Evolutionary conservation across 75 land plant species (phyloP), one percentile per base, ranked within the genome.

Genomic region (Pinus taeda): DNA sequence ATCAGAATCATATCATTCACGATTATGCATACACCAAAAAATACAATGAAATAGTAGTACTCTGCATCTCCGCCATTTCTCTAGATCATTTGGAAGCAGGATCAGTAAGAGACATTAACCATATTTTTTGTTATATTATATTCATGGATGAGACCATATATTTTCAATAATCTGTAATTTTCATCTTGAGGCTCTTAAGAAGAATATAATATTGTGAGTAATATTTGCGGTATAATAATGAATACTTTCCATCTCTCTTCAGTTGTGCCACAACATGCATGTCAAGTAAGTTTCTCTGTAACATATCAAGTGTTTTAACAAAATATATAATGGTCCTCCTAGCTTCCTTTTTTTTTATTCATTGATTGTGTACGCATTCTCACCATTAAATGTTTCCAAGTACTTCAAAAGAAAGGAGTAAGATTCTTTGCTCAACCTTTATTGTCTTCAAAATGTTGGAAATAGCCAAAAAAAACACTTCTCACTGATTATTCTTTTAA

Each of bases 61-160:
- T 26, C 26, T 0, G 26, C 26, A 26, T 26, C 26, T 26, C 26
- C 26, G 26, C 0, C 26, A 26, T 26, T 26, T 26, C 26, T 26
- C 26, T 26, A 26, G 26, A 26, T 26, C 26, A 0, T 26, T 26
- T 26, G 26, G 26, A 26, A 26, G 26, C 26, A 26, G 0, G 26
- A 26, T 26, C 26, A 26, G 26, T 0, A 26, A 26, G 26, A 26
- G 26, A 26, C 26, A 26, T 26, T 26, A 26, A 26, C 26, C 26
- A 26, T 26, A 26, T 26, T 94, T 87, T 96, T 96, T 30, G 93
- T 85, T 57, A 96, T 77, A 74, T 95, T 90, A 20, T 96, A 97
- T 81, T 92, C 97, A 81, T 92, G 99, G n/a, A 89, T 86, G 78
- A 96, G 75, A 36, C 96, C 98, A 85, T 93, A 86, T 84, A 74